Evolutionary conservation across 2,329 filamentous ascomycete species (phyloP).

Genomic region (Penicillium sclerotiorum): DNA sequence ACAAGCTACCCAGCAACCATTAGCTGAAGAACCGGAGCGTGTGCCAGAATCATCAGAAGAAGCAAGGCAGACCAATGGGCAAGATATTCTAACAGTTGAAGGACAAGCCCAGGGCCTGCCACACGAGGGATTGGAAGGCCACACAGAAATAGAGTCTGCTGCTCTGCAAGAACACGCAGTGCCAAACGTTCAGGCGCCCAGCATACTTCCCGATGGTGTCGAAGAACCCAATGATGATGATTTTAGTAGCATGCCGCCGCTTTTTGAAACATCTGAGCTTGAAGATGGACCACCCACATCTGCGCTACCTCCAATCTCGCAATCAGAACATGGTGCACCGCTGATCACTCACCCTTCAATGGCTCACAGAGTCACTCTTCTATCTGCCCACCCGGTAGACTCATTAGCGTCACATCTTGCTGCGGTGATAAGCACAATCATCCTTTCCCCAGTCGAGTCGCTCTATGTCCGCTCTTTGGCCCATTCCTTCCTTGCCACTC

Average conservation of each 20-base stretch:
- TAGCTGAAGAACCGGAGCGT: conserved; percentile 24
- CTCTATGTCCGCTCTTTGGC: conserved; percentile 45
- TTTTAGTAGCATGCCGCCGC: conserved; percentile 10
- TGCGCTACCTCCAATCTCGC: conserved; percentile 15
- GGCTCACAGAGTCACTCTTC: conserved; percentile 45
- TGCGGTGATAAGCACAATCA: conserved; percentile 37
- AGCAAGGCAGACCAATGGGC: conserved; percentile 17
- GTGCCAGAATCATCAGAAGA: conserved; percentile 25
- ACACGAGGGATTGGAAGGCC: conserved; percentile 9
- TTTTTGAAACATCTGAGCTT: conserved; percentile 11
- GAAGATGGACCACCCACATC: conserved; percentile 17
- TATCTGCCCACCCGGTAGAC: conserved; percentile 46
- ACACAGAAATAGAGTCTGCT: conserved; percentile 9
- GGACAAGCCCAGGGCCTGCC: conserved; percentile 6
- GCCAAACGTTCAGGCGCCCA: conserved; percentile 16
- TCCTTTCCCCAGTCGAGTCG: conserved; percentile 46
- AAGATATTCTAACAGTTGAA: conserved; percentile 11
- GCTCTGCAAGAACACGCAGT: conserved; percentile 11
- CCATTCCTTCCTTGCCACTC: conserved; percentile 37
- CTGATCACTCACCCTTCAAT: conserved; percentile 13
- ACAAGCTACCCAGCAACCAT: conserved; percentile 17
- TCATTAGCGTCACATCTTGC: conserved; percentile 46
- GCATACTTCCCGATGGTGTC: conserved; percentile 34
- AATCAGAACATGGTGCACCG: conserved; percentile 14
- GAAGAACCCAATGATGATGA: conserved; percentile 33